Conservation (phyloP, 768 basidiomycete species). For the Lentinula guzmanii region DNA sequence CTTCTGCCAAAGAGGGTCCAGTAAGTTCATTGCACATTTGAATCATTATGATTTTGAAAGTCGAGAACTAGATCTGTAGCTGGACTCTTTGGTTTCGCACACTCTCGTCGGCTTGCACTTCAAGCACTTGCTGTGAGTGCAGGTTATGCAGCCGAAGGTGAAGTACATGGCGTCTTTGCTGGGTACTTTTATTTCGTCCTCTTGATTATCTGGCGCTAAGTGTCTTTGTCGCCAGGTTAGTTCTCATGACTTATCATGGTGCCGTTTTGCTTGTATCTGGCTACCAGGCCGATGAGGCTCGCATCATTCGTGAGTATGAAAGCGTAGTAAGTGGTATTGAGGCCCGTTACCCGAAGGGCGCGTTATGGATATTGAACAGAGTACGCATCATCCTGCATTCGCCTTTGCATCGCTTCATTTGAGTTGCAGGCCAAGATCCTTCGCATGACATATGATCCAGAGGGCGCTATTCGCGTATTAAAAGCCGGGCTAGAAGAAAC, state of each 20-base stretch:
- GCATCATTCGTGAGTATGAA: constrained; percentile 56
- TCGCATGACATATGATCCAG: constrained; percentile 62
- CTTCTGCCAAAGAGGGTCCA: constrained; percentile 66
- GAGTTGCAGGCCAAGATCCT: constrained; percentile 59
- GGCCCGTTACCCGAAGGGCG: constrained; percentile 55
- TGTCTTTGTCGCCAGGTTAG: constrained; percentile 36
- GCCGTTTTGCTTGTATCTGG: constrained; percentile 65
- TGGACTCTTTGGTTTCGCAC: constrained; percentile 71
- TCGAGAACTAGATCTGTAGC: constrained; percentile 47
- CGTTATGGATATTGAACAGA: constrained; percentile 70
- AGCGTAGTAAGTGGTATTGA: constrained; percentile 58
- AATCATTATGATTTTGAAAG: background rate
- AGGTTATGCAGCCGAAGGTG: constrained; percentile 33
- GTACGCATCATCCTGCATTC: constrained; percentile 24
- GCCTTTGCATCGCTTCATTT: background rate
- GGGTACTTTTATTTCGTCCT: constrained; percentile 39
- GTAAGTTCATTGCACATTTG: constrained; percentile 27
- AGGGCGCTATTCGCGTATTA: constrained; percentile 60
- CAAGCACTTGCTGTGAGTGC: constrained; percentile 66
- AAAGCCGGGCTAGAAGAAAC: constrained; percentile 50
- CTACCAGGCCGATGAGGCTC: constrained; percentile 68
- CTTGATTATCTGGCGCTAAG: background rate
- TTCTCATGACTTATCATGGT: constrained; percentile 77
- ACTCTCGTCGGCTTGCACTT: constrained; percentile 64
- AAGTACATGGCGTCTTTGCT: constrained; percentile 73